phyloP scores from a whole-genome alignment of 768 basidiomycete genomes.

The Psilocybe subaeruginosa region DNA sequence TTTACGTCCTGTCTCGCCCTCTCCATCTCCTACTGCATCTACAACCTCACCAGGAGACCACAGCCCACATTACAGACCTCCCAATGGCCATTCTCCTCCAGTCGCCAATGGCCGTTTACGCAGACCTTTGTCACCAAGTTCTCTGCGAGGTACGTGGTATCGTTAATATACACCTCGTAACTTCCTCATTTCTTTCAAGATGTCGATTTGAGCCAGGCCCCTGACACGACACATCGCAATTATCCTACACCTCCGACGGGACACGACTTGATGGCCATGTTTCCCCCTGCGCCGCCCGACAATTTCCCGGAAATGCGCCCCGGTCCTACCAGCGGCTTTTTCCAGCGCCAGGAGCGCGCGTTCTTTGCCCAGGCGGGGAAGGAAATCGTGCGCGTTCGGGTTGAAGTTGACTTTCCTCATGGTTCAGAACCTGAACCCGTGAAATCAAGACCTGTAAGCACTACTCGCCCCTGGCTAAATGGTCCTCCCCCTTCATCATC shows the following conservation, averaged over 20 bases:
- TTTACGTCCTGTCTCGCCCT: conserved; percentile 61
- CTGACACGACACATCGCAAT: conserved; percentile 53
- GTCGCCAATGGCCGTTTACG: conserved; percentile 35
- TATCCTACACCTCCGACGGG: conserved; percentile 80
- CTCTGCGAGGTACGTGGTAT: conserved; percentile 51
- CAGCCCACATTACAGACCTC: conserved; percentile 37
- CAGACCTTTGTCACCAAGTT: conserved; percentile 65
- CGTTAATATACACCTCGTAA: neutral
- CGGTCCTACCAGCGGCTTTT: conserved; percentile 73
- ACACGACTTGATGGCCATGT: conserved; percentile 85
- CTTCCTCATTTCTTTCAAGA: conserved; percentile 39
- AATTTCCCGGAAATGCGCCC: conserved; percentile 56
- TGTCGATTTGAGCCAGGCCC: conserved; percentile 61
- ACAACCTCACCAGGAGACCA: conserved; percentile 48
- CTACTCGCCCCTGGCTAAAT: conserved; percentile 28
- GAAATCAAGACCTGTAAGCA: conserved; percentile 26
- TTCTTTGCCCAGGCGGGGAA: conserved; percentile 81
- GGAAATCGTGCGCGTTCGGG: conserved; percentile 75
- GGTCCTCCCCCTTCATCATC: conserved; percentile 25
- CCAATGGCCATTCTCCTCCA: conserved; percentile 32
- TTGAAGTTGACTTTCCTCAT: conserved; percentile 65
- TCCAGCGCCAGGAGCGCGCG: conserved; percentile 75
- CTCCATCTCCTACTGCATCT: conserved; percentile 56
- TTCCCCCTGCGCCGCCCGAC: conserved; percentile 70
- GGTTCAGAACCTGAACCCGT: conserved; percentile 31